These are phyloP conservation scores for Dictyostelium capitatum DNA, from an alignment of 78 protist genomes.

Conservation along the genomic window DNA sequence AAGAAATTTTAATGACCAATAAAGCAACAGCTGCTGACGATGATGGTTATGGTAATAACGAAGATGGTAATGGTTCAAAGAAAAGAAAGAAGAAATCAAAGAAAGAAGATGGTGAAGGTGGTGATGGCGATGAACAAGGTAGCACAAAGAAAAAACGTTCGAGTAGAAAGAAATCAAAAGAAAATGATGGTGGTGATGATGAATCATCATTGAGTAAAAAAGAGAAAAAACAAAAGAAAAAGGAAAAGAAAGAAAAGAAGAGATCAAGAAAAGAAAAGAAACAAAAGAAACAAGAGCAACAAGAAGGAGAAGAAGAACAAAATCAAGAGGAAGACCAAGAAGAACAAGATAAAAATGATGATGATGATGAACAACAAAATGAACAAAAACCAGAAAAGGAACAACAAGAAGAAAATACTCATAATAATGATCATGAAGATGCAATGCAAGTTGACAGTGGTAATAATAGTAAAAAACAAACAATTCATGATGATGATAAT, in stretches of 20 bases:
- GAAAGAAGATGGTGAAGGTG: neutral
- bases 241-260: neutral
- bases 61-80: neutral
- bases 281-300: neutral
- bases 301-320: constrained; percentile 12
- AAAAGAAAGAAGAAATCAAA: constrained; percentile 15
- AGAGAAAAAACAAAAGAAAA: neutral
- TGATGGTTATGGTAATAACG: neutral
- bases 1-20: neutral
- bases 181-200: neutral
- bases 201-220: neutral
- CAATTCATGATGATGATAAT: no score
- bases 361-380: neutral
- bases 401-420: neutral
- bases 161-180: constrained; percentile 38
- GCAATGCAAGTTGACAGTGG: no score
- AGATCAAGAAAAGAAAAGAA: neutral
- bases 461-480: no score
- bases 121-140: neutral
- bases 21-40: neutral
- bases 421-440: no score
- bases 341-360: neutral
- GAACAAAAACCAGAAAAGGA: neutral
- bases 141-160: neutral
- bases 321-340: neutral